Percentiles rank a stretch among this genome's conserved stretches.
Conservation (phyloP, 2,329 filamentous ascomycete species). For the Penicillium sp. region DNA sequence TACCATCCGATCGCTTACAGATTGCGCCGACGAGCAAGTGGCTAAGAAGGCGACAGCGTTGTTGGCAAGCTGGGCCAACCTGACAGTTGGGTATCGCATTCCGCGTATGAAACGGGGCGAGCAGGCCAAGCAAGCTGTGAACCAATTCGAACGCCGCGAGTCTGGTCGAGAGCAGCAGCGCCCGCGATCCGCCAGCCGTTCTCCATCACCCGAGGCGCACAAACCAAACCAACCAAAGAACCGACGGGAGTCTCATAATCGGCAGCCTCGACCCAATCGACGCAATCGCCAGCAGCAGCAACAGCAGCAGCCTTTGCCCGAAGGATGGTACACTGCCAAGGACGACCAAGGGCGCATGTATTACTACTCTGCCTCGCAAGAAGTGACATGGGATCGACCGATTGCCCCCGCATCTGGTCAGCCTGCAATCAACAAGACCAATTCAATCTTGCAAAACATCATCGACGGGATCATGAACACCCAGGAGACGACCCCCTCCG, state of each 20-base stretch:
- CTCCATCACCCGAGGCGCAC: constrained; percentile 33
- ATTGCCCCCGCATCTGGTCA: constrained; percentile 62
- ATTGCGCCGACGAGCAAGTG: constrained; percentile 72
- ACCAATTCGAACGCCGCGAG: constrained; percentile 63
- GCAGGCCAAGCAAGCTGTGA: constrained; percentile 54
- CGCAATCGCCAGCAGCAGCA: constrained; percentile 48
- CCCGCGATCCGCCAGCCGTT: constrained; percentile 53
- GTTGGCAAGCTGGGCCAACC: constrained; percentile 80
- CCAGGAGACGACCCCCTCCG: constrained; percentile 55
- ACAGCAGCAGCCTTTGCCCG: constrained; percentile 57
- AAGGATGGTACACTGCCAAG: constrained; percentile 81
- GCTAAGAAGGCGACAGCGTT: constrained; percentile 69
- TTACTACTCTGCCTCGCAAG: constrained; percentile 78
- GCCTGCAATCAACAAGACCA: constrained; percentile 68
- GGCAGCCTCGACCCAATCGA: constrained; percentile 54
- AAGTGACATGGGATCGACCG: constrained; percentile 80
- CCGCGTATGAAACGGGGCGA: constrained; percentile 77
- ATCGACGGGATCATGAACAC: constrained; percentile 80
- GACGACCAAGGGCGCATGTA: constrained; percentile 71
- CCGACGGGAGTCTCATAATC: constrained; percentile 49
- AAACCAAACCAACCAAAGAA: background rate
- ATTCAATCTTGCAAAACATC: constrained; percentile 77
- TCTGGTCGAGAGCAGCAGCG: constrained; percentile 50
- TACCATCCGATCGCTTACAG: constrained; percentile 68
- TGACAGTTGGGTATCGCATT: constrained; percentile 90